phyloP scores from a whole-genome alignment of 1,284 basidiomycete species.

The Ceratobasidium sp. region DNA sequence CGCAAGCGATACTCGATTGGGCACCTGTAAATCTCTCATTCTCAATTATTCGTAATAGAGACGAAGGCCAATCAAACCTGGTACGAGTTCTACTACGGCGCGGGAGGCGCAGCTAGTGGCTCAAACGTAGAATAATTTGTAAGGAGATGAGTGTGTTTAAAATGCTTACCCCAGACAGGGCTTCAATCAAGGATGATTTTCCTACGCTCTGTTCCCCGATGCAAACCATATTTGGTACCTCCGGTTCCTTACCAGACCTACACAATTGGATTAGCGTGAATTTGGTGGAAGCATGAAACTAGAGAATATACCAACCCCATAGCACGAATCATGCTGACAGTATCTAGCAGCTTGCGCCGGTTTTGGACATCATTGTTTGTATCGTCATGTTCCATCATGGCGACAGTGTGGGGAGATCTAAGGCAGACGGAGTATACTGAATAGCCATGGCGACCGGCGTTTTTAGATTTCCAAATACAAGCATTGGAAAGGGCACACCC shows the following conservation, averaged over 20 bases:
- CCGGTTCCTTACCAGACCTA: slow-evolving; percentile 53
- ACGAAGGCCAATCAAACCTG: slow-evolving; percentile 40
- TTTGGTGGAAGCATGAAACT: no score
- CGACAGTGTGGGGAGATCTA: no score
- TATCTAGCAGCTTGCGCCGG: slow-evolving; percentile 17
- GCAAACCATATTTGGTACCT: slow-evolving; percentile 62
- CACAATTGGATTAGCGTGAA: neutral
- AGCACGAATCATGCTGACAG: neutral
- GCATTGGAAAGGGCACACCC: neutral
- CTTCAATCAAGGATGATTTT: slow-evolving; percentile 60
- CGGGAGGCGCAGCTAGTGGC: slow-evolving; percentile 41
- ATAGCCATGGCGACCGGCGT: neutral
- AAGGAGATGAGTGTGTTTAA: neutral
- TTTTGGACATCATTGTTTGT: slow-evolving; percentile 2
- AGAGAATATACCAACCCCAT: slow-evolving; percentile 5
- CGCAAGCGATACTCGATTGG: slow-evolving; percentile 43
- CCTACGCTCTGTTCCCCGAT: slow-evolving; percentile 68
- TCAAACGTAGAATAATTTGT: neutral
- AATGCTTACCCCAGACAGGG: slow-evolving; percentile 44
- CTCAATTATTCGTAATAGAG: neutral
- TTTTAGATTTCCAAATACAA: neutral
- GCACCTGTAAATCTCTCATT: slow-evolving; percentile 35
- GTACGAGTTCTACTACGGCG: slow-evolving; percentile 44
- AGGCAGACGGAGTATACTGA: neutral
- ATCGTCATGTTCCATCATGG: neutral